Percentiles rank a stretch among this genome's conserved stretches.
phyloP scores from a whole-genome alignment of 768 basidiomycete species.

The Dacryopinax spathularia region DNA sequence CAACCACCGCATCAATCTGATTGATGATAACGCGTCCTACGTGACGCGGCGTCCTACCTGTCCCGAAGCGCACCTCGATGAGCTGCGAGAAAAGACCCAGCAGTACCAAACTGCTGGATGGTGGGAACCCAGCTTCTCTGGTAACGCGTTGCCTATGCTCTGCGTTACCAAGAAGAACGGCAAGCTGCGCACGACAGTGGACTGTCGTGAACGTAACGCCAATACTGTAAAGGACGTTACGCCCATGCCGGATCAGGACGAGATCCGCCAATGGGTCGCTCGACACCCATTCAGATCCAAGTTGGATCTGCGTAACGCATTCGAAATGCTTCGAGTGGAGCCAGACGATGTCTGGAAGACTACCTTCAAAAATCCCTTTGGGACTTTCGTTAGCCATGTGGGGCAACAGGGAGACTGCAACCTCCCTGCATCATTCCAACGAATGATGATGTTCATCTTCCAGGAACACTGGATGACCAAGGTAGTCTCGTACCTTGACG shows the following conservation, averaged over 20 bases:
- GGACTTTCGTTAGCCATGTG: constrained; percentile 28
- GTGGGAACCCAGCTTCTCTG: constrained; percentile 20
- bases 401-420: constrained; percentile 37
- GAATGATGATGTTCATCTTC: constrained; percentile 32
- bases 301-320: constrained; percentile 9
- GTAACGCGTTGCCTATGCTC: constrained; percentile 24
- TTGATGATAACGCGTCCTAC: constrained; percentile 24
- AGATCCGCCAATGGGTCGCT: constrained; percentile 22
- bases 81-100: constrained; percentile 24
- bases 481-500: constrained; percentile 33
- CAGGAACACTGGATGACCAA: constrained; percentile 26
- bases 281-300: constrained; percentile 21
- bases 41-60: constrained; percentile 23
- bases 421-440: constrained; percentile 33
- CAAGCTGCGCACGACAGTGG: constrained; percentile 25
- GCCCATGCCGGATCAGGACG: constrained; percentile 31
- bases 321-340: constrained; percentile 9
- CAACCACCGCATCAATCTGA: constrained; percentile 31
- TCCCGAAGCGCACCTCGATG: constrained; percentile 18
- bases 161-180: constrained; percentile 25
- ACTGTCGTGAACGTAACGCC: constrained; percentile 26
- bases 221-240: constrained; percentile 31
- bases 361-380: constrained; percentile 23
- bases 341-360: constrained; percentile 11
- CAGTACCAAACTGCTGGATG: constrained; percentile 23